Conservation (phyloP, 192 early-diverging fungal species). For the Entophlyctis luteolus region DNA sequence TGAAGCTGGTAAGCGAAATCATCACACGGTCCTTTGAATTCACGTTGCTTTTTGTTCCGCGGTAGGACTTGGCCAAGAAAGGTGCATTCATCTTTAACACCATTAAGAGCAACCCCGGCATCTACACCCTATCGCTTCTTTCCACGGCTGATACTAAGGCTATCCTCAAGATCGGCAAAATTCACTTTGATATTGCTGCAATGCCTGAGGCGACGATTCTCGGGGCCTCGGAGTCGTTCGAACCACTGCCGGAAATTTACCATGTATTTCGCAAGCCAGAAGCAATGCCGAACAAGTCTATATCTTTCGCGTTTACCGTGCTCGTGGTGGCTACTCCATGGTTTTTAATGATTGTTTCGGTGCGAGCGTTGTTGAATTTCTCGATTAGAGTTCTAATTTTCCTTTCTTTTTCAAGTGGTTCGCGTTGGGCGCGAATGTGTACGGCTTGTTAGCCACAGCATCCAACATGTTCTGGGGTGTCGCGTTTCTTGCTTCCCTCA, state of each 20-base stretch:
- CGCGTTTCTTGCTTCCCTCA: constrained; percentile 31
- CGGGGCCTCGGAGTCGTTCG: constrained; percentile 19
- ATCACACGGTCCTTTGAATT: neutral
- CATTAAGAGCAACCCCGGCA: constrained; percentile 10
- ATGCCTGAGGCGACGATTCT: neutral
- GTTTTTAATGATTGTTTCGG: constrained; percentile 36
- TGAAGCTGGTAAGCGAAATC: constrained; percentile 23
- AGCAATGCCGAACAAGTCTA: constrained; percentile 26
- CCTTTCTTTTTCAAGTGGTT: constrained; percentile 31
- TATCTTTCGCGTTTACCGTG: constrained; percentile 32
- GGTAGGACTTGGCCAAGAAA: constrained; percentile 21
- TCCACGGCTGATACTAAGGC: neutral
- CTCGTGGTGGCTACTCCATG: constrained; percentile 35
- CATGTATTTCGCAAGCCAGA: constrained; percentile 34
- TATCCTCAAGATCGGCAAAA: constrained; percentile 8
- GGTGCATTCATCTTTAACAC: neutral
- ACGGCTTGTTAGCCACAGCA: constrained; percentile 25
- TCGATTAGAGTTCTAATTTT: too few relatives aligned
- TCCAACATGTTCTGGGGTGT: constrained; percentile 30
- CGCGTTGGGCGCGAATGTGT: constrained; percentile 36
- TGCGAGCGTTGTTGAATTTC: too few relatives aligned
- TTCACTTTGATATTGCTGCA: constrained; percentile 15
- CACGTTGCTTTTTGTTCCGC: neutral
- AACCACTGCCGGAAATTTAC: constrained; percentile 27
- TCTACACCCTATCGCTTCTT: constrained; percentile 12